phyloP scores from a whole-genome alignment of 2,329 filamentous ascomycete genomes.

The Macrophomina tecta region DNA sequence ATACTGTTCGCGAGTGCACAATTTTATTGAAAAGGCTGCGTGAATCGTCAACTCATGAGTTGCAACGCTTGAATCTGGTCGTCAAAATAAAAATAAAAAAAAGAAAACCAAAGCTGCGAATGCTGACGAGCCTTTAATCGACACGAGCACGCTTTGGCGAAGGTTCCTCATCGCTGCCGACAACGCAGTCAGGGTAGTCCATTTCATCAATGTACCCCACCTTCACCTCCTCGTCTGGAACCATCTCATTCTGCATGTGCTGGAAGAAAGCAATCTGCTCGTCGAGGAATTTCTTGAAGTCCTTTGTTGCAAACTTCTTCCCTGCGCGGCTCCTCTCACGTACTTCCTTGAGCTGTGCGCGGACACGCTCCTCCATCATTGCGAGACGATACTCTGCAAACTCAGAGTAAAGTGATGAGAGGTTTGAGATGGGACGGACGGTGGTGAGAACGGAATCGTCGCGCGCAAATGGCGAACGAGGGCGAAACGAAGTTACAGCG shows the following conservation, averaged over 20 bases:
- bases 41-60: conserved; percentile 27
- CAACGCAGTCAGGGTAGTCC: conserved; percentile 37
- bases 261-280: conserved; percentile 42
- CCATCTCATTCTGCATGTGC: conserved; percentile 44
- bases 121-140: conserved; percentile 10
- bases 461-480: conserved; percentile 58
- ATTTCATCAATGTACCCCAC: conserved; percentile 39
- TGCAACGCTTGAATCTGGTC: conserved; percentile 1
- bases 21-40: conserved; percentile 21
- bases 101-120: not conserved
- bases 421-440: conserved; percentile 64
- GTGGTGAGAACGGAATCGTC: conserved; percentile 68
- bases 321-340: conserved; percentile 42
- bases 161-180: conserved; percentile 30
- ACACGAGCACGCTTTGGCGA: conserved; percentile 19
- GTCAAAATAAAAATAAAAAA: not conserved
- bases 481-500: conserved; percentile 71
- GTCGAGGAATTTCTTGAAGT: conserved; percentile 44
- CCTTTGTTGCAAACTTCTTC: conserved; percentile 41
- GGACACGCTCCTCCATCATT: conserved; percentile 65
- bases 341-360: conserved; percentile 52
- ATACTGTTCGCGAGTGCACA: conserved; percentile 18
- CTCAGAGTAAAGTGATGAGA: conserved; percentile 64
- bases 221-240: conserved; percentile 39
- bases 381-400: conserved; percentile 68